These are phyloP conservation scores for Setomelanomma holmii DNA, from an alignment of 2,329 filamentous ascomycete genomes.

Conservation along the genomic window DNA sequence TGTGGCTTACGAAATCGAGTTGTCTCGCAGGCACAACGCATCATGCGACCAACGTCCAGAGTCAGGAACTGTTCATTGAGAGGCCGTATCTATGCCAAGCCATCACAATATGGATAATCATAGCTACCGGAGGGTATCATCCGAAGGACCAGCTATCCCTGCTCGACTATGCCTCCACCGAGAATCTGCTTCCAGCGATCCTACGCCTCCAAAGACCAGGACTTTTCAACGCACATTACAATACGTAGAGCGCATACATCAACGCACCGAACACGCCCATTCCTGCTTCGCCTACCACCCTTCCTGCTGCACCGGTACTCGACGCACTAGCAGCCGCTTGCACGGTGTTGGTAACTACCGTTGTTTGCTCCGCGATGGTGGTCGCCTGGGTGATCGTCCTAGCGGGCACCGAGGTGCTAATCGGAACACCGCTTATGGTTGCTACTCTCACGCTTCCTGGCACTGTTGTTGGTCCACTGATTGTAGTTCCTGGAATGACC, in stretches of 20 bases:
- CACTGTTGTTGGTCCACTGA: constrained; percentile 31
- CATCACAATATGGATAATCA: constrained; percentile 8
- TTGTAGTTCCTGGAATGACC: constrained; percentile 34
- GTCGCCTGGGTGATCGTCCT: constrained; percentile 32
- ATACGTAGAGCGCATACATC: constrained; percentile 30
- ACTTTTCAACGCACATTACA: constrained; percentile 14
- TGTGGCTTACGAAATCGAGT: too few relatives aligned
- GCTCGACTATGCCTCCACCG: too few relatives aligned
- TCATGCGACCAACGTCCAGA: too few relatives aligned
- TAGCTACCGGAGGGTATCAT: constrained; percentile 29
- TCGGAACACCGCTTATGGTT: constrained; percentile 23
- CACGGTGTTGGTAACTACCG: constrained; percentile 24
- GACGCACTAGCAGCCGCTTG: constrained; percentile 17
- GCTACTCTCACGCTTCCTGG: constrained; percentile 24
- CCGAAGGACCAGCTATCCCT: not conserved
- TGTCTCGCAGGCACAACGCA: too few relatives aligned
- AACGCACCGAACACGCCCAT: constrained; percentile 35
- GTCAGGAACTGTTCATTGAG: constrained; percentile 22
- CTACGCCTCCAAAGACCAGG: too few relatives aligned
- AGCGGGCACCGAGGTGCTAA: constrained; percentile 26
- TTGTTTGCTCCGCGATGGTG: constrained; percentile 29
- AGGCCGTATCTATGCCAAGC: constrained; percentile 10
- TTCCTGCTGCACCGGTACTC: constrained; percentile 28
- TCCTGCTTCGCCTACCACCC: constrained; percentile 26
- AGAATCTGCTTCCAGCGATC: too few relatives aligned